These are phyloP conservation scores for Plasmopara viticola DNA, from an alignment of 352 stramenopile genomes.

Conservation along the genomic window DNA sequence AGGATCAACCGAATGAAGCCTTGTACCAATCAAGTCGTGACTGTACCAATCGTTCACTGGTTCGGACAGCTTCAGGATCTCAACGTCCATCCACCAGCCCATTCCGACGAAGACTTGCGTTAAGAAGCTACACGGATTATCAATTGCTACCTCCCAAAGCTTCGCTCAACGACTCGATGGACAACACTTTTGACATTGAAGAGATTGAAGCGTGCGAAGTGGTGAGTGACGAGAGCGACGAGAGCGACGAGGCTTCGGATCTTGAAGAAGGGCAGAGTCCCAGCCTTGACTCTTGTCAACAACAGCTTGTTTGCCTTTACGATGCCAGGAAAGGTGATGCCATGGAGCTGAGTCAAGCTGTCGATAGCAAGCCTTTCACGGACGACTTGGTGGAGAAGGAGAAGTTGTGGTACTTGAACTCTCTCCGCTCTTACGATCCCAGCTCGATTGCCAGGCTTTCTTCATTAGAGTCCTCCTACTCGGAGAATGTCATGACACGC, in stretches of 20 bases:
- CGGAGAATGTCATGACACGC: conserved; percentile 50
- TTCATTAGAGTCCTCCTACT: conserved; percentile 20
- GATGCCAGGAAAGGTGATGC: conserved; percentile 30
- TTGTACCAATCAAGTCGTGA: background rate
- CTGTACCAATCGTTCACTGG: conserved; percentile 8
- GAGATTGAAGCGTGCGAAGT: conserved; percentile 18
- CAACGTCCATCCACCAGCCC: conserved; percentile 14
- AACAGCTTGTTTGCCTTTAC: conserved; percentile 20
- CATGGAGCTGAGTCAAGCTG: conserved; percentile 23
- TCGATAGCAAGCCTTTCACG: conserved; percentile 17
- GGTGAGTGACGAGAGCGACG: conserved; percentile 21
- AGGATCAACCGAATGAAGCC: no score
- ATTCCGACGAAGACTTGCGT: conserved; percentile 8
- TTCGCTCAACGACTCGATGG: conserved; percentile 22
- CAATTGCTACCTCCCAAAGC: background rate
- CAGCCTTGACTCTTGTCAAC: conserved; percentile 3
- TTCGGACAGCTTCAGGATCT: conserved; percentile 5
- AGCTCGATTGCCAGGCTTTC: conserved; percentile 8
- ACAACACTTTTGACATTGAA: conserved; percentile 26
- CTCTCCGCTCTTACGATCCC: conserved; percentile 30
- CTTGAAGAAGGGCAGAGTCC: conserved; percentile 10
- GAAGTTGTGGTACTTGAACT: conserved; percentile 64
- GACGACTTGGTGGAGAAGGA: conserved; percentile 43
- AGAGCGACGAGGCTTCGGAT: conserved; percentile 17
- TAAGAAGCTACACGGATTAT: conserved; percentile 6